Evolutionary conservation across 169 alveolate genomes (phyloP).

Genomic region (Cryptosporidium bovis): DNA sequence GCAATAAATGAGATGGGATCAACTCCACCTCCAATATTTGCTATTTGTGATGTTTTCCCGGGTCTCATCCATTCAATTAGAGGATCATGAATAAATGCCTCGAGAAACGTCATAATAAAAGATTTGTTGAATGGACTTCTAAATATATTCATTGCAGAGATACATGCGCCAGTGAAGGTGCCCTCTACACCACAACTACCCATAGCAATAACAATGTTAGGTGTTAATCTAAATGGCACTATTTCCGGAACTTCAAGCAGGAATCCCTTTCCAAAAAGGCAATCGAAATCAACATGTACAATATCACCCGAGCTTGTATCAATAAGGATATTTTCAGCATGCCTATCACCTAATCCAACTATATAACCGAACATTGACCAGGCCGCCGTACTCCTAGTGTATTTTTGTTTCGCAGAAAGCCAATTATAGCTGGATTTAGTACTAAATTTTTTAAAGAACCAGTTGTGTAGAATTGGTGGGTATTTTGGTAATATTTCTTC

Average conservation of each 20-base stretch:
- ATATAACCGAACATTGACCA: constrained; percentile 97
- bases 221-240: constrained; percentile 97
- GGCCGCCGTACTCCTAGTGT: constrained; percentile 90
- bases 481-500: constrained; percentile 84
- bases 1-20: constrained; percentile 78
- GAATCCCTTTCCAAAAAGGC: constrained; percentile 96
- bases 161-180: constrained; percentile 89
- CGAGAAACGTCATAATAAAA: constrained; percentile 88
- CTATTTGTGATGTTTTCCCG: constrained; percentile 72
- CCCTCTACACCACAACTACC: constrained; percentile 90
- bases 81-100: constrained; percentile 95
- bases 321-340: constrained; percentile 95
- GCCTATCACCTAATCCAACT: constrained; percentile 98
- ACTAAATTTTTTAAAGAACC: constrained; percentile 76
- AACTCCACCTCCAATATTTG: constrained; percentile 65
- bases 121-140: constrained; percentile 86
- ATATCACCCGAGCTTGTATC: constrained; percentile 91
- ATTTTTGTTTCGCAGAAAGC: constrained; percentile 90
- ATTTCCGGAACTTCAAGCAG: constrained; percentile 95
- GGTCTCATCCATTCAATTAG: constrained; percentile 92
- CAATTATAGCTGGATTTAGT: constrained; percentile 87
- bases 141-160: constrained; percentile 86
- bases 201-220: constrained; percentile 94
- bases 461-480: constrained; percentile 80
- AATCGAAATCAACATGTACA: constrained; percentile 98